Percentiles rank a stretch among this genome's conserved stretches.
Conservation (phyloP, 345 rosid species). For the Populus ilicifolia region DNA sequence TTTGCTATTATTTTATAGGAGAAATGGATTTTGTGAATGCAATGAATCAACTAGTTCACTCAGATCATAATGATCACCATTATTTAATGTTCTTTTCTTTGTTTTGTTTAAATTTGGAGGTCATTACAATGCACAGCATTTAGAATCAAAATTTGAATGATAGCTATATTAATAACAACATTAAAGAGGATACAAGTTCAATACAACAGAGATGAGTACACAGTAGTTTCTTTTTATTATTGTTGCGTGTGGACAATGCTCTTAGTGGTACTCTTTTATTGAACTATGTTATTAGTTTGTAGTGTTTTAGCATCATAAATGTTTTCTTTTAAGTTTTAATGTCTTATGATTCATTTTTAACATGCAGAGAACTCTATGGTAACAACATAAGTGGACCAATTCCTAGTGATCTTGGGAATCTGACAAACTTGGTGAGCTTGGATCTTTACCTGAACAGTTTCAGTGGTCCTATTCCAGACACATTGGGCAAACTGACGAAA, state of each 20-base stretch:
- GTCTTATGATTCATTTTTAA: background rate
- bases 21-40: slow-evolving; percentile 3
- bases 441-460: slow-evolving; percentile 42
- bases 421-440: slow-evolving; percentile 43
- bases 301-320: background rate
- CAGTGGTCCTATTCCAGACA: slow-evolving; percentile 34
- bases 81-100: background rate
- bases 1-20: background rate
- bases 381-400: slow-evolving; percentile 39
- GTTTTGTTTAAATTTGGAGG: background rate
- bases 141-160: background rate
- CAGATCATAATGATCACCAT: background rate
- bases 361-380: slow-evolving; percentile 37
- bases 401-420: slow-evolving; percentile 36
- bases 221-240: background rate
- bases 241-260: background rate
- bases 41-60: background rate
- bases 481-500: slow-evolving; percentile 35
- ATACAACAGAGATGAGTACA: background rate
- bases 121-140: background rate
- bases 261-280: background rate
- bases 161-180: background rate
- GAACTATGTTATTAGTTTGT: background rate
- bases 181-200: background rate
- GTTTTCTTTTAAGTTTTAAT: background rate